Evolutionary conservation across 2,329 filamentous ascomycete genomes (phyloP), one percentile per base, ranked within the genome.

Genomic region (Penicillium sp.): DNA sequence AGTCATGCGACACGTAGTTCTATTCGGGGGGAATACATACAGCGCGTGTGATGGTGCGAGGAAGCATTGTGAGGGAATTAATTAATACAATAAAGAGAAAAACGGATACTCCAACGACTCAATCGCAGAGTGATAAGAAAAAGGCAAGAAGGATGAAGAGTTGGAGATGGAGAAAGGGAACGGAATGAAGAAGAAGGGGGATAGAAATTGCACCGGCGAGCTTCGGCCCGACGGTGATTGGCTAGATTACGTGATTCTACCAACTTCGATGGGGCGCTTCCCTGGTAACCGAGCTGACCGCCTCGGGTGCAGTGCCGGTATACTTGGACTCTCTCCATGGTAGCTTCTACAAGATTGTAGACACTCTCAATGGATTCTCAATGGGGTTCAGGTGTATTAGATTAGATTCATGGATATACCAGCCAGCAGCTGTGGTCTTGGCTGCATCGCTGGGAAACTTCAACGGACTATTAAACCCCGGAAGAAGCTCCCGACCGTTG

Each of bases 1-100:
- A 69, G 64, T 44, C 45, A 45, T 56, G 60, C 54, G 59, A 59
- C 58, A 57, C 60, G 58, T 55, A 32, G 7, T 40, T 34, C 54
- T 53, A 51, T 54, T 57, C 50, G 27, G 48, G 43, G 5, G 18
- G 24, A 14, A 14, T 45, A 36, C 88, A 81, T 85, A 91, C 88
- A 84, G 86, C 87, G 83, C 87, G 84, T 70, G 84, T 83, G 68
- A 90, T 79, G 76, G 86, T 85, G 69, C 87, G 84, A 72, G 87
- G 81, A 78, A 90, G 75, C 88, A 91, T 90, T 74, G 77, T 87
- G 79, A 63, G 47, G 56, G 57, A 57, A 64, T 68, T 65, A 69
- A 69, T 60, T 72, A 70, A 69, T 70, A 72, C 62, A 68, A 57
- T 55, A 64, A 65, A 64, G 61, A 62, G 68, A 62, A 67, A 66